phyloP scores from a whole-genome alignment of 805 yeast species.

The Ogataea dorogensis region DNA sequence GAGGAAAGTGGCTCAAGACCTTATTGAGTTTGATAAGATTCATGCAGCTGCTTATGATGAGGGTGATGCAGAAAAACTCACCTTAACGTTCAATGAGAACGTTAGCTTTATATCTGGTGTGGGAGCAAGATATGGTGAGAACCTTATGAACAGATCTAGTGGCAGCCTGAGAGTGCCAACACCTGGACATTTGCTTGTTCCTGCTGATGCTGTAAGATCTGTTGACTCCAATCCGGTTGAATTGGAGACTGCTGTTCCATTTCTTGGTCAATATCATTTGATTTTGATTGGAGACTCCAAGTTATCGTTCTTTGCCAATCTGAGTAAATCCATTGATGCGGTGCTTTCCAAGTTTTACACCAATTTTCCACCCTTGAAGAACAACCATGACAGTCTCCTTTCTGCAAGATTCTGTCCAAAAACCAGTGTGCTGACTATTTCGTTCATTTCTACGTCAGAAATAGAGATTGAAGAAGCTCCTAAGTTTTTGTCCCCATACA shows the following conservation, averaged over 20 bases:
- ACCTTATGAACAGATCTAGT: constrained; percentile 3
- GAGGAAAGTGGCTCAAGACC: constrained; percentile 31
- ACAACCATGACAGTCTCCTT: neutral
- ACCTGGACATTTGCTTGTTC: constrained; percentile 15
- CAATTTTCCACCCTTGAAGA: neutral
- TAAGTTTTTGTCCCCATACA: neutral
- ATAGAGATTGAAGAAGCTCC: neutral
- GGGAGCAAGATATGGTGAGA: constrained; percentile 19
- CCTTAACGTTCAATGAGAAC: constrained; percentile 17
- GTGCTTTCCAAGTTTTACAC: neutral
- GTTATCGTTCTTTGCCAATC: too few relatives aligned
- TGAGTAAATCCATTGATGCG: too few relatives aligned
- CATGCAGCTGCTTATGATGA: constrained; percentile 34
- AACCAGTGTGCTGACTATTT: constrained; percentile 1
- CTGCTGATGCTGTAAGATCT: constrained; percentile 13
- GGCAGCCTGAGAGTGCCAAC: neutral
- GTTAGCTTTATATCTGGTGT: constrained; percentile 24
- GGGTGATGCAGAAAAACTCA: constrained; percentile 20
- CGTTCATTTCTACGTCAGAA: neutral
- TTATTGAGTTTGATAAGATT: constrained; percentile 35
- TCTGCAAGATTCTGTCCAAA: neutral
- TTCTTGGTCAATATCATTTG: constrained; percentile 16
- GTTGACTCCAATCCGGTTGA: constrained; percentile 17
- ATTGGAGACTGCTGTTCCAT: constrained; percentile 15
- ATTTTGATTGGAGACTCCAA: neutral